Base-by-base conservation (phyloP, 2,329 filamentous ascomycete species). In the Penicillium nordicum region DNA sequence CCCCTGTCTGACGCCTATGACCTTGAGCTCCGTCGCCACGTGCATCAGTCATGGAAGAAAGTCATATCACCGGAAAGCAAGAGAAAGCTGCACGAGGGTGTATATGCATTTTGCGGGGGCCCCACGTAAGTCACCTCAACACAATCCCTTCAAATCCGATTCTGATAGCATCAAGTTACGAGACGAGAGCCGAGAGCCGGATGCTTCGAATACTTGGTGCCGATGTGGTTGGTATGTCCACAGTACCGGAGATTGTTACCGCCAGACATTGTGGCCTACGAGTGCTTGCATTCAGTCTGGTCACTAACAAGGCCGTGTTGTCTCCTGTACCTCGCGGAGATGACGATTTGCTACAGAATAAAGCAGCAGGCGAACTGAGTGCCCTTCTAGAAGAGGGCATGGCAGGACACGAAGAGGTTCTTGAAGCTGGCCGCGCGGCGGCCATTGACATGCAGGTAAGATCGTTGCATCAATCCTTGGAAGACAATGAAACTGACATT, bases 141-240 rank as follows among this genome's bases (percentile, higher is more conserved):
- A 23, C 16, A 30, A 21, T 51, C 40, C 11, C 11, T 25, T 40
- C 34, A 4, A 23, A 32, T 27, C 48, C 56, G 16, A 56, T 46
- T 14, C 57, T 70, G 42, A 69, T 21, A 6, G 25, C 45, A 23
- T 51, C 50, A 48, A 83, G 80, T 47, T 88, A 87, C 67, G 85
- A 88, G 67, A 88, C 85, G 2, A 76, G 85, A 58, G 84, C 84
- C 1, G 85, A 88, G 68, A 87, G 84, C 66, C 79, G 84, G 18
- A 81, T 87, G 79, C 75, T 88, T 57, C 78, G 78, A 38, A 76
- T 76, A 46, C 71, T 87, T 7, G 85, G 86, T 7, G 85, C 84
- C n/a, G 85, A 88, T 66, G 75, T 88, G n/a, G 85, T 88, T 2
- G 85, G 85, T 14, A 88, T 88, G 86, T 87, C 83, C 32, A 88